These are phyloP conservation scores for Cicer cuneatum DNA, from an alignment of 306 rosid species.

Conservation along the genomic window DNA sequence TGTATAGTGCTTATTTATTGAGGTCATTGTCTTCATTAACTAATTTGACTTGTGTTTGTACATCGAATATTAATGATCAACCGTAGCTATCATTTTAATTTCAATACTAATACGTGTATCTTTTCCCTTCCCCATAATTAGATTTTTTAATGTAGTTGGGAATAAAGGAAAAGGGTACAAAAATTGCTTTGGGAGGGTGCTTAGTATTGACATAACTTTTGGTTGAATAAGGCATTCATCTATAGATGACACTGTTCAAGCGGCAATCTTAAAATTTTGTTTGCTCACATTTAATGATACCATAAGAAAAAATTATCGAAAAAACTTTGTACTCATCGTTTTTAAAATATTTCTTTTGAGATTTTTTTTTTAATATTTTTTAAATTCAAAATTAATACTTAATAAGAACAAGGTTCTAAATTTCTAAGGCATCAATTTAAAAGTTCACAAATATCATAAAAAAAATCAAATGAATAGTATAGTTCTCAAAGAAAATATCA, in stretches of 20 bases:
- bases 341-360: no score
- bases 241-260: conserved; percentile 31
- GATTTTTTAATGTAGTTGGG: neutral
- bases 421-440: no score
- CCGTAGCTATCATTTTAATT: conserved; percentile 9
- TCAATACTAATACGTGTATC: conserved; percentile 35
- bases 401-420: no score
- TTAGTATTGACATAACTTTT: neutral
- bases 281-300: neutral
- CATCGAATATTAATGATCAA: conserved; percentile 11
- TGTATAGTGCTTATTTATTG: neutral
- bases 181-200: neutral
- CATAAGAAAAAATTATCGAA: neutral
- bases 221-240: neutral
- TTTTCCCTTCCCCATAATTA: neutral
- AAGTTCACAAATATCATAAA: no score
- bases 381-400: no score
- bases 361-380: no score
- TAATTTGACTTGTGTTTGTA: conserved; percentile 22
- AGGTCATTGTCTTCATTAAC: neutral
- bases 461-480: no score
- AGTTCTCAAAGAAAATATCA: no score
- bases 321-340: neutral
- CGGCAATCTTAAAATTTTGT: neutral
- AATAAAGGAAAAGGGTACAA: neutral